Base-by-base conservation (phyloP, 495 filamentous ascomycete genomes). In the Neurospora sp. region DNA sequence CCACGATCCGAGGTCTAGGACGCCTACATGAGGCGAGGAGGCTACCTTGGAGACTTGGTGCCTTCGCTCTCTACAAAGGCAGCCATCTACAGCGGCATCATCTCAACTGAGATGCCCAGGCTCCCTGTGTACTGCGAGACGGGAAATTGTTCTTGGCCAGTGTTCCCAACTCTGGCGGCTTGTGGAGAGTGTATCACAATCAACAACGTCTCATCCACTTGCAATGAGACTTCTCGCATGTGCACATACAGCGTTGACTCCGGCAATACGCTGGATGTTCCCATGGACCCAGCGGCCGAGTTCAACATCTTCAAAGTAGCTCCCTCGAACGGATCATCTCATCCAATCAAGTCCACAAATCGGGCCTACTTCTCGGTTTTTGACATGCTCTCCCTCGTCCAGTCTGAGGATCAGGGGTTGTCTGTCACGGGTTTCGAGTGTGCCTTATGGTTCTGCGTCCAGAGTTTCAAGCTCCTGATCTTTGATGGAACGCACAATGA, bases 71-170 rank as follows among this genome's bases (percentile, higher is more conserved):
- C 80, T 2, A 81, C 80, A 7, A 82, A 80, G 71, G 78, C 81
- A 0, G 81, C 81, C 9, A 76, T 83, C 12, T 82, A 83, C 41
- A 75, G 80, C 16, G 81, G 81, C 11, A 81, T 83, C 61, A 83
- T 82, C 22, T 76, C 79, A 1, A 73, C 68, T 27, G 73, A 77
- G 22, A 73, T 79, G 3, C 59, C 75, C 7, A 39, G 77, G 16
- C 16, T 78, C 10, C 73, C 73, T 5, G 75, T 75, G 5, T 72
- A 74, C 10, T 83, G 81, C 70, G 72, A 76, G 46, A 78, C 78
- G 16, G 73, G 72, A n/a, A 78, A 79, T 72, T 83, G 81, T 70
- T 74, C 76, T 1, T 83, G 81, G 81, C 80, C 81, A 2, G 71
- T 78, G 7, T 75, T 82, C 20, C 81, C 81, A 10, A 82, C 80